Evolutionary conservation across 345 rosid genomes (phyloP).

Genomic region (rapeseed (Brassica napus)): DNA sequence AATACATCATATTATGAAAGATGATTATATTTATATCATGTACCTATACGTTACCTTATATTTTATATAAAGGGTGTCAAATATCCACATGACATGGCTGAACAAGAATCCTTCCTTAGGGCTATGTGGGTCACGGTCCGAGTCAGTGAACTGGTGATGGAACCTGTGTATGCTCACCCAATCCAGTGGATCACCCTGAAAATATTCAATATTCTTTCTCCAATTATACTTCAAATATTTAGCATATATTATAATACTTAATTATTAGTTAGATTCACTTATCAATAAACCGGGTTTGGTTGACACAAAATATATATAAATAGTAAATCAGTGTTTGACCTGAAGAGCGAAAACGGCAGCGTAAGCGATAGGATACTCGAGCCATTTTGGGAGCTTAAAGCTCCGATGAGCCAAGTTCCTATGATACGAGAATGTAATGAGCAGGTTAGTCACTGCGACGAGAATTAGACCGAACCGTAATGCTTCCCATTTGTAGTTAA

Average conservation of each 20-base stretch:
- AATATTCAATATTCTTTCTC: not conserved
- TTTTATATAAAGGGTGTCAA: constrained; percentile 49
- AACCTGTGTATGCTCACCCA: constrained; percentile 94
- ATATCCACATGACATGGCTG: constrained; percentile 78
- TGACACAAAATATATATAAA: not conserved
- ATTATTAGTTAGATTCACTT: not conserved
- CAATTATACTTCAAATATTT: not conserved
- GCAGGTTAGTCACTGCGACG: constrained; percentile 49
- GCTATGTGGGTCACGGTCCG: constrained; percentile 86
- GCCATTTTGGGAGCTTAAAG: constrained; percentile 78
- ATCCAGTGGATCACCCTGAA: constrained; percentile 61
- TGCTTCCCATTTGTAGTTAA: constrained; percentile 68
- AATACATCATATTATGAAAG: not conserved
- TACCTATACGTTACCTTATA: constrained; percentile 48
- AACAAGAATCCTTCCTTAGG: constrained; percentile 87
- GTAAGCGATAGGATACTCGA: constrained; percentile 76
- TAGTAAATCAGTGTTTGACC: constrained; percentile 38
- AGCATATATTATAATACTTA: not conserved
- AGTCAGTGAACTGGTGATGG: constrained; percentile 80
- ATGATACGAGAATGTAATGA: constrained; percentile 70
- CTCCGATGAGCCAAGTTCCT: constrained; percentile 73
- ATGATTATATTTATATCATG: not conserved
- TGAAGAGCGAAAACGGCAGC: constrained; percentile 73
- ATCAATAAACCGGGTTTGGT: not conserved
- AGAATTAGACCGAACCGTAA: constrained; percentile 57